Evolutionary conservation across 352 stramenopile genomes (phyloP).

Genomic region (Plasmopara muralis): DNA sequence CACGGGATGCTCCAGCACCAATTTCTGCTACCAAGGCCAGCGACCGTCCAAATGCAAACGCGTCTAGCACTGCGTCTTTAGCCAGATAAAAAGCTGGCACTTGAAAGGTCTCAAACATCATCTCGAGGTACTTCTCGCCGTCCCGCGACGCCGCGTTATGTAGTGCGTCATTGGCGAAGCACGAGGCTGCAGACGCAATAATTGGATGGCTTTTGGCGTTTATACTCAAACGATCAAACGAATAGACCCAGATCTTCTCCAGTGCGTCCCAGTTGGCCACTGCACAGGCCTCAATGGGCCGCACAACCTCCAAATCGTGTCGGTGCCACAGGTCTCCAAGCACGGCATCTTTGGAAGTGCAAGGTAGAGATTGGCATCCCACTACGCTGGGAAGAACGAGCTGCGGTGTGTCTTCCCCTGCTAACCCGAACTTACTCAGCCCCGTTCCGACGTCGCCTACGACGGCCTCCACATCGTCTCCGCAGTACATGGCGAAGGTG

Average conservation of each 20-base stretch:
- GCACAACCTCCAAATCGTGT: slow-evolving; percentile 52
- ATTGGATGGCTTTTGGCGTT: slow-evolving; percentile 66
- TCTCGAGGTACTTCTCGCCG: slow-evolving; percentile 76
- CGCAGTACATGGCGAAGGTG: slow-evolving; percentile 87
- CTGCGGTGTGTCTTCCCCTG: slow-evolving; percentile 91
- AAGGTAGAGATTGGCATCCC: slow-evolving; percentile 23
- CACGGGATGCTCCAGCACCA: slow-evolving; percentile 74
- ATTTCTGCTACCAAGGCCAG: slow-evolving; percentile 86
- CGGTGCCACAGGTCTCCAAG: slow-evolving; percentile 53
- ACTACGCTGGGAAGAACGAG: slow-evolving; percentile 78
- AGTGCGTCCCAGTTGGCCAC: slow-evolving; percentile 73
- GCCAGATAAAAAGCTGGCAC: slow-evolving; percentile 87
- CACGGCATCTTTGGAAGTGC: slow-evolving; percentile 15
- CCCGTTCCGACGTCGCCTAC: slow-evolving; percentile 91
- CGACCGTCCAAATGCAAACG: slow-evolving; percentile 86
- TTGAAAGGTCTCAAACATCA: slow-evolving; percentile 91
- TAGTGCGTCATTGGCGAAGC: slow-evolving; percentile 66
- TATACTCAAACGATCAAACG: slow-evolving; percentile 66
- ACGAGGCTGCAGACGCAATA: slow-evolving; percentile 66
- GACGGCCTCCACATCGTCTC: slow-evolving; percentile 94
- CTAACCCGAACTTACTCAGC: slow-evolving; percentile 91
- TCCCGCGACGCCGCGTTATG: slow-evolving; percentile 50
- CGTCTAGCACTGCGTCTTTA: slow-evolving; percentile 85
- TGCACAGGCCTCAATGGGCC: slow-evolving; percentile 42
- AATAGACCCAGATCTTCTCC: slow-evolving; percentile 75